Percentiles rank a stretch among this genome's conserved stretches.
Evolutionary conservation across 2,329 filamentous ascomycete genomes (phyloP).

Genomic region (Fusarium caatingaense): DNA sequence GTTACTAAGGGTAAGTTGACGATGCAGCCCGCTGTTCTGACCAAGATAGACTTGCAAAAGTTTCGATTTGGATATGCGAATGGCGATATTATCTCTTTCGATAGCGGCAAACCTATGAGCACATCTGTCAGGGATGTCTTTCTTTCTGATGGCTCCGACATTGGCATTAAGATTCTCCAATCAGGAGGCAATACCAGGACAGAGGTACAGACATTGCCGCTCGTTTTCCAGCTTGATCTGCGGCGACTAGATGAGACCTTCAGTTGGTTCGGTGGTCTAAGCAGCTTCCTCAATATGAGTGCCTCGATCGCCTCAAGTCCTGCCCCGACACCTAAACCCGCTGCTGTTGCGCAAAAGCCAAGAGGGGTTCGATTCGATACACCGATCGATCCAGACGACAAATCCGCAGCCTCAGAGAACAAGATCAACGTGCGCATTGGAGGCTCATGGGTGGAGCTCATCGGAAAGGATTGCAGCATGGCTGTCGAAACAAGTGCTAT

Average conservation of each 20-base stretch:
- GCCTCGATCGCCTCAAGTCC: slow-evolving; percentile 82
- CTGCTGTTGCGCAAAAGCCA: slow-evolving; percentile 57
- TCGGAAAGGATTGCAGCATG: slow-evolving; percentile 81
- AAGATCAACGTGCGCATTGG: slow-evolving; percentile 84
- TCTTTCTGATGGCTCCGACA: slow-evolving; percentile 66
- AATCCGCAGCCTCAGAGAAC: slow-evolving; percentile 60
- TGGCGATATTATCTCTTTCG: slow-evolving; percentile 73
- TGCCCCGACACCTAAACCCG: slow-evolving; percentile 58
- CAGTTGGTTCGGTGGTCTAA: slow-evolving; percentile 89
- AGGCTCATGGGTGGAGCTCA: slow-evolving; percentile 79
- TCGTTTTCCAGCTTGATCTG: slow-evolving; percentile 81
- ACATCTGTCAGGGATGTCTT: slow-evolving; percentile 70
- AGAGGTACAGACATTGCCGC: slow-evolving; percentile 79
- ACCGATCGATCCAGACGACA: slow-evolving; percentile 61
- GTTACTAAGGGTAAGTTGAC: slow-evolving; percentile 20
- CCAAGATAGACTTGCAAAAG: slow-evolving; percentile 63
- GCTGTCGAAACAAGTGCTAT: slow-evolving; percentile 81
- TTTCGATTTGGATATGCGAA: slow-evolving; percentile 72
- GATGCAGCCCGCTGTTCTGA: slow-evolving; percentile 48
- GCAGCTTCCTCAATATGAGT: slow-evolving; percentile 89
- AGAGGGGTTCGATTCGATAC: slow-evolving; percentile 70
- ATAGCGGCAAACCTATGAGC: slow-evolving; percentile 66
- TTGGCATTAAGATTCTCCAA: slow-evolving; percentile 65
- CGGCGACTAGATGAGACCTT: slow-evolving; percentile 87
- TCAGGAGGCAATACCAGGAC: slow-evolving; percentile 61